Evolutionary conservation across 305 asterid species (phyloP), one percentile per base, ranked within the genome.

Genomic region (Fraxinus ornus): DNA sequence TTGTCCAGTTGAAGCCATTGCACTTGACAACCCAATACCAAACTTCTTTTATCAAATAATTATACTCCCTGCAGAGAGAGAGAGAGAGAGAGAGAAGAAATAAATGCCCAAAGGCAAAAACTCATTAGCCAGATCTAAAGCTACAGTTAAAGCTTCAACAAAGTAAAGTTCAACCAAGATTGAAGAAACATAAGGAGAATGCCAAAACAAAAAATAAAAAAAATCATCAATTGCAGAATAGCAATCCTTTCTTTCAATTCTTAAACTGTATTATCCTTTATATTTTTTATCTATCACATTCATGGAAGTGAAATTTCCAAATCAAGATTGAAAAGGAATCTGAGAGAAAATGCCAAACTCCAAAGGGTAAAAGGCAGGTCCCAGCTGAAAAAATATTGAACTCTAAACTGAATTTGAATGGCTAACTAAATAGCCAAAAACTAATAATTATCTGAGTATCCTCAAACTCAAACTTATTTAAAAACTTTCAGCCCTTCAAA

Each of bases 1-100:
- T 32, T 88, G 92, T 75, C 87, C 90, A n/a, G 88, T 88, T 3
- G 97, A 91, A 35, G 95, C 94, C 97, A 94, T 92, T 87, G 17
- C 82, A 37, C 12, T 22, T 57, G 52, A 24, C 30, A 24, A 32
- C 64, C 47, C 74, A 60, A 72, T 28, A 37, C 75, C 78, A 73
- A 66, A 78, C 24, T 83, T 82, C 26, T 36, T 82, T 22, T 32
- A 21, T 57, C 72, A 41, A 77, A 70, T 55, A 52, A 36, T 30
- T 62, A 22, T 82, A 22, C 77, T 64, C 77, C 72, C 72, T 66
- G 68, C 62, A 26, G 15, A 5, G 49, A 7, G 2, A 19, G 70
- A 19, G 24, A 13, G 17, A 26, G 13, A 5, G 47, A 7, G 2
- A 21, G 70, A 19, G 26, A 13, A n/a, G 47, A 76, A 26, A 26